Conservation (phyloP, 2,329 filamentous ascomycete genomes). For the Ascochyta koolunga region DNA sequence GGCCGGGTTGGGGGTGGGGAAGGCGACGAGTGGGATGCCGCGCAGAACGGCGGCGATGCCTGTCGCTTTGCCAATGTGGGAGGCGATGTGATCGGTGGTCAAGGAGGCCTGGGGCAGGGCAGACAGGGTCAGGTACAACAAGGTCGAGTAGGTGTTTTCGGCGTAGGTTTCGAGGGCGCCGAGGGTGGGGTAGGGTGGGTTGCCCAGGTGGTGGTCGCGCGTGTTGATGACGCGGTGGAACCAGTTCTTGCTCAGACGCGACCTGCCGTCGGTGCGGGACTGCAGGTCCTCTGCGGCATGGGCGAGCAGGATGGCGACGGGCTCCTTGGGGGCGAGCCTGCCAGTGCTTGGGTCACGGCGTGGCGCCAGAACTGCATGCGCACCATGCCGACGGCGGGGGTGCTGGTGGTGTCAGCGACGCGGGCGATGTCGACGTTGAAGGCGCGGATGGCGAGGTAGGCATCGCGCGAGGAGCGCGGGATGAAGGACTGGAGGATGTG, state of each 20-base stretch:
- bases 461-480: conserved; percentile 73
- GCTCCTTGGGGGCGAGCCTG: conserved; percentile 85
- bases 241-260: conserved; percentile 61
- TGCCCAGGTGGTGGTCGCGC: conserved; percentile 81
- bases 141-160: conserved; percentile 91
- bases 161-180: conserved; percentile 82
- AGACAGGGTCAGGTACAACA: conserved; percentile 87
- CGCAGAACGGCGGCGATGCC: conserved; percentile 88
- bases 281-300: conserved; percentile 68
- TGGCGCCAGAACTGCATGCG: conserved; percentile 97
- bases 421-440: conserved; percentile 92
- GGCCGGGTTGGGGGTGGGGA: conserved; percentile 66
- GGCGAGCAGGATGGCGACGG: conserved; percentile 83
- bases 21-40: conserved; percentile 86
- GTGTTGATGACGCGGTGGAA: conserved; percentile 76
- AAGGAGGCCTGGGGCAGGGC: conserved; percentile 79
- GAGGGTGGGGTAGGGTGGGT: conserved; percentile 78
- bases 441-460: conserved; percentile 87
- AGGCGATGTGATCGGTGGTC: conserved; percentile 89
- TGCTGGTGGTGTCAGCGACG: conserved; percentile 88
- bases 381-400: conserved; percentile 82
- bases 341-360: conserved; percentile 76
- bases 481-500: conserved; percentile 86
- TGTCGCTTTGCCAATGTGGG: conserved; percentile 91
- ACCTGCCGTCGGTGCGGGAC: conserved; percentile 53